These are phyloP conservation scores for Pezicula radicicola DNA, from an alignment of 2,329 filamentous ascomycete genomes.

Conservation along the genomic window DNA sequence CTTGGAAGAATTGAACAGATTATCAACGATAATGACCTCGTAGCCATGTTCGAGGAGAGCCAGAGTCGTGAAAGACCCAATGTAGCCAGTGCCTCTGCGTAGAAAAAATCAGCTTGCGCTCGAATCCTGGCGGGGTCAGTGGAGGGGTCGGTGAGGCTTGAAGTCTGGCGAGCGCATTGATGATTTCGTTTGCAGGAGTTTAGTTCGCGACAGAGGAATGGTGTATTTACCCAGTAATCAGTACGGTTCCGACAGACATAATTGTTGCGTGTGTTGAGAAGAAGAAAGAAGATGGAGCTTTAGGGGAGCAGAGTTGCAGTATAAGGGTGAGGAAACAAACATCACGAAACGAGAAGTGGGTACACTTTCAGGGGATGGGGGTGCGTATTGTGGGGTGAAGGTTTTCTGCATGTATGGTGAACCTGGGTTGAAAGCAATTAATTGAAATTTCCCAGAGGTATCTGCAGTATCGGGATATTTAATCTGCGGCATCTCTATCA, in stretches of 20 bases:
- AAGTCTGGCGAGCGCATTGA: conserved; percentile 1
- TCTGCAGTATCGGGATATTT: too few species aligned
- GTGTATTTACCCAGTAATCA: conserved; percentile 82
- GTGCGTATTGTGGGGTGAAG: too few species aligned
- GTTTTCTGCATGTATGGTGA: too few species aligned
- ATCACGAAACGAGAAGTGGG: neutral
- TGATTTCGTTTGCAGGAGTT: neutral
- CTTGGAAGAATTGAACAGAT: conserved; percentile 92
- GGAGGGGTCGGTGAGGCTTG: neutral
- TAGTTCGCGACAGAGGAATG: neutral
- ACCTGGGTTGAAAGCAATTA: too few species aligned
- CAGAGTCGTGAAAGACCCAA: conserved; percentile 94
- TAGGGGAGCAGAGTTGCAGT: conserved; percentile 4
- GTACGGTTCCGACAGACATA: conserved; percentile 83
- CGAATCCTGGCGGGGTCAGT: conserved; percentile 10
- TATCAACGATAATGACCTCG: conserved; percentile 95
- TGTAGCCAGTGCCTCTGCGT: conserved; percentile 92
- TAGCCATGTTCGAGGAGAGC: conserved; percentile 91
- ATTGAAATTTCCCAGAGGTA: too few species aligned
- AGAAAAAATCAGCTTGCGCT: conserved; percentile 20
- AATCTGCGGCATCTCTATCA: too few species aligned
- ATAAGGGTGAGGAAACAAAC: neutral
- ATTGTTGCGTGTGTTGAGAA: conserved; percentile 18
- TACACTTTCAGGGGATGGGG: too few species aligned
- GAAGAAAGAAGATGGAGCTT: conserved; percentile 11